Base-by-base conservation (phyloP, 257 asterid genomes). In the Solanum bulbocastanum region DNA sequence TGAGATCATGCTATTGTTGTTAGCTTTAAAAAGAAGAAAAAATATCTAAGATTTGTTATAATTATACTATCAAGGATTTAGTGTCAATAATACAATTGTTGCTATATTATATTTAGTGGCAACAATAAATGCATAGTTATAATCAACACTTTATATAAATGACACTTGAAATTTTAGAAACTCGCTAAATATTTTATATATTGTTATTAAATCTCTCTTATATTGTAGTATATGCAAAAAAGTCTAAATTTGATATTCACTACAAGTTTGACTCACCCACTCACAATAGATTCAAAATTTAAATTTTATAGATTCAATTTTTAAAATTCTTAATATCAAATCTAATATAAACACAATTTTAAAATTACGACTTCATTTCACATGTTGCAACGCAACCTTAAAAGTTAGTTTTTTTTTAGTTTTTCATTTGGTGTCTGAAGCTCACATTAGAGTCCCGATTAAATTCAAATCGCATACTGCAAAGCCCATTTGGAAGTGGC, bases 401-500 rank as follows among this genome's bases (percentile, higher is more conserved):
- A 18, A 56, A 56, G 11, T 56, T 3, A 1, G 11, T 20, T 4
- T 20, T 56, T 52, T 52, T 18, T 3, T 18, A 0, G 1, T 56
- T 56, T 56, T 20, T 1, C 11, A 18, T 56, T 20, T 8, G 11
- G 6, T 58, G 27, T 58, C 2, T 2, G 25, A 0, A 20, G n/a
- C 0, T 13, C 25, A 22, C 0, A 8, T 8, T 58, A 3, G 66
- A 58, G 27, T 2, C 12, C 0, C 11, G 12, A 58, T 0, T 58
- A 58, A 58, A 58, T 56, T 0, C 4, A 2, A 1, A 18, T 2
- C 0, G 22, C 60, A 49, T 0, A 15, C 0, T 49, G 60, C 3
- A 52, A 52, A 7, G 3, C 4, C 4, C 10, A 52, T 52, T 2
- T 2, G 60, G 10, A 52, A 0, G 1, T 52, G 9, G 4, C 52